Evolutionary conservation across 1,284 basidiomycete species (phyloP), one percentile per base, ranked within the genome.

Genomic region (Moesziomyces aphidis): DNA sequence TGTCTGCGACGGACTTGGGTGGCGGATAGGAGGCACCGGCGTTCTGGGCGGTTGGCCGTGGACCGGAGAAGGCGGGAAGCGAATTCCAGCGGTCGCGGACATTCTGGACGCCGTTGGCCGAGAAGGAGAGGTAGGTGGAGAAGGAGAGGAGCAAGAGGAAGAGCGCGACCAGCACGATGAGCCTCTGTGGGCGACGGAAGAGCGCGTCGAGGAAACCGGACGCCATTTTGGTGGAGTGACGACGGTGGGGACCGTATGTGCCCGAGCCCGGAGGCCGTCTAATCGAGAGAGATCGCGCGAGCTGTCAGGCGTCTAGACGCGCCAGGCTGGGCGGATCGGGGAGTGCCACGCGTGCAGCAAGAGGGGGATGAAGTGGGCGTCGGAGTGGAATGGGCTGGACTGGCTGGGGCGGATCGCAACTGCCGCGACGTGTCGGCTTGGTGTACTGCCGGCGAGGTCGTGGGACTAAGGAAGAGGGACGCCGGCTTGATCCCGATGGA

Each of bases 121-220:
- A 68, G 52, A 81, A 67, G 53, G 74, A 73, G 42, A 81, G 64
- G 58, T 78, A 81, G 26, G 79, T 78, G 22, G 69, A 63, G 26
- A 81, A 64, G 50, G 68, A 59, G 47, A 81, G 63, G 36, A 77
- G 23, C 45, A 81, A 54, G 39, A 81, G 71, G 48, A 79, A 70
- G 59, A 63, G 45, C 55, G 70, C 57, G 50, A 73, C 70, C 50
- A 81, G 67, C 55, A 68, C 44, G 24, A 81, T 65, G 28, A 81
- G 60, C 57, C 79, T 65, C 64, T 79, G 77, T 28, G 79, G 79
- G 36, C 78, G 59, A 39, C 79, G 72, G 21, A 73, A 61, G 34
- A 79, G 66, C 4, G 63, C 63, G 23, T 79, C 79, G 49, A 80
- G 61, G 43, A 79, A 70, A 21, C 57, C 67, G 8, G 73, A 52